Conservation (phyloP, 2,329 filamentous ascomycete species). For the Chalaropsis thielavioides region DNA sequence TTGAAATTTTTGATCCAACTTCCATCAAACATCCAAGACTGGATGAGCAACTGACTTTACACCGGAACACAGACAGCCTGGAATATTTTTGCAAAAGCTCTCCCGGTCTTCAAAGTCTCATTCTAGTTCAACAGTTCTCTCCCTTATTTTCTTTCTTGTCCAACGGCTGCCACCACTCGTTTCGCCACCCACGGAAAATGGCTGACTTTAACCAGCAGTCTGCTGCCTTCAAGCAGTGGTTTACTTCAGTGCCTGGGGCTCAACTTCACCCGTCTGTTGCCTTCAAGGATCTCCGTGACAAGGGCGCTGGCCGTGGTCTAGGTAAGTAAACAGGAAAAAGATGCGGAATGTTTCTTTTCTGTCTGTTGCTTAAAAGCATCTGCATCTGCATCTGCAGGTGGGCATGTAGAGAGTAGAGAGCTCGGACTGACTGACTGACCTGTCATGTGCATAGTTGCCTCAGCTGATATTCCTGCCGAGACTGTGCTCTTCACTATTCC, state of each 20-base stretch:
- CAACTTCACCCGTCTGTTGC: constrained; percentile 39
- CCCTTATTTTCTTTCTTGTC: too few species aligned
- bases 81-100: too few species aligned
- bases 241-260: constrained; percentile 36
- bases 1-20: constrained; percentile 4
- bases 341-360: neutral
- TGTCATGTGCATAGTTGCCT: constrained; percentile 43
- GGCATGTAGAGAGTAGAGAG: neutral
- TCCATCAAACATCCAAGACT: neutral
- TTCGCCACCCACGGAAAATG: constrained; percentile 21
- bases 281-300: constrained; percentile 37
- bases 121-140: neutral
- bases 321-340: constrained; percentile 25
- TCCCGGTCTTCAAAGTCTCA: neutral
- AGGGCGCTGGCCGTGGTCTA: constrained; percentile 41
- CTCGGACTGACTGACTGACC: neutral
- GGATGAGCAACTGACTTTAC: neutral
- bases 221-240: constrained; percentile 38
- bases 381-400: neutral
- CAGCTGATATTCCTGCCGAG: constrained; percentile 53
- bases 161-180: neutral
- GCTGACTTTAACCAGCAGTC: constrained; percentile 32
- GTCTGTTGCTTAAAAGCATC: neutral
- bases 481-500: constrained; percentile 72
- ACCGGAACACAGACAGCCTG: neutral